Percentiles rank a stretch among this genome's conserved stretches.
phyloP scores from a whole-genome alignment of 345 rosid genomes.

The Nephelium lappaceum region DNA sequence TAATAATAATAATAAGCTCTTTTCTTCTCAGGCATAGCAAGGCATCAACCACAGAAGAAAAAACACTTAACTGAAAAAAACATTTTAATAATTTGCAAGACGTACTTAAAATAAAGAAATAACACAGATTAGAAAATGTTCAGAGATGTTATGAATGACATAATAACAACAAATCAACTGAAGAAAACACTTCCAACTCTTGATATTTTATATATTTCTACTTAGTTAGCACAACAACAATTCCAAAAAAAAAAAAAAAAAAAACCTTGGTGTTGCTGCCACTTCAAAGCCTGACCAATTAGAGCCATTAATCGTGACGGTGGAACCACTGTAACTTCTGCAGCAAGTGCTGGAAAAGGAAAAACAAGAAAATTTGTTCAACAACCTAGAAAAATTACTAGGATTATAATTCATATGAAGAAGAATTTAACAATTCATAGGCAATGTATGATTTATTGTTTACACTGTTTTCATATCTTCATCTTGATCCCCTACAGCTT shows the following conservation, averaged over 20 bases:
- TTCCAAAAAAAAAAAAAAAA: constrained; percentile 27
- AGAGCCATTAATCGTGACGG: constrained; percentile 98
- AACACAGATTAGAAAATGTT: neutral
- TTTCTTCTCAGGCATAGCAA: neutral
- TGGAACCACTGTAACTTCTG: constrained; percentile 93
- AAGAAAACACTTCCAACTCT: neutral
- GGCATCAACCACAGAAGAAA: neutral
- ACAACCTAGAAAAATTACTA: constrained; percentile 5
- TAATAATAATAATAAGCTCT: neutral
- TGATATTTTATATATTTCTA: neutral
- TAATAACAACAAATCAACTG: neutral
- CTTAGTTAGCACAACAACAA: neutral
- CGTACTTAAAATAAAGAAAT: neutral
- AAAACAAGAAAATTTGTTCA: constrained; percentile 3
- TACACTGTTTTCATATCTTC: neutral
- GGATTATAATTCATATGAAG: neutral
- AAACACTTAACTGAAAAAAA: neutral
- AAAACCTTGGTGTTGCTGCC: constrained; percentile 99
- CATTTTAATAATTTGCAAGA: neutral
- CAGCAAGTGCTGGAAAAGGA: constrained; percentile 67
- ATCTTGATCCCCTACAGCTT: neutral
- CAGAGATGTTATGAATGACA: neutral
- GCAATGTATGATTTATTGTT: neutral
- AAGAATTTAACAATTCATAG: neutral
- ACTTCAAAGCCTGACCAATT: constrained; percentile 94